Percentiles rank a stretch among this genome's conserved stretches.
These are phyloP conservation scores for Pythium myriotylum DNA, from an alignment of 352 stramenopile genomes.

Conservation along the genomic window DNA sequence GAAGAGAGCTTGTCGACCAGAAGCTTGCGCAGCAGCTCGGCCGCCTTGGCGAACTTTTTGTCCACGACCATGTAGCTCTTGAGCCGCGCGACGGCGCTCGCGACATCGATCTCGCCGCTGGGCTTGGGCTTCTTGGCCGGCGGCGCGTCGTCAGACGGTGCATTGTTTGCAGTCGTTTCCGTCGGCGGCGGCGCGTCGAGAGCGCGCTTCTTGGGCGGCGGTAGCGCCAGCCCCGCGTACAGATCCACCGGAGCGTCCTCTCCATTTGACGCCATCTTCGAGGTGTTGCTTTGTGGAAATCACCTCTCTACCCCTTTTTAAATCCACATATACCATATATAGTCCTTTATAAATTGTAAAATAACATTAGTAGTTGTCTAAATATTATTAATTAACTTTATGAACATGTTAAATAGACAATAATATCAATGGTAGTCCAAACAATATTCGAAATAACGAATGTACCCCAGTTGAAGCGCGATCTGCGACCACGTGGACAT, in stretches of 20 bases:
- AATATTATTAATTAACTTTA: too few relatives aligned
- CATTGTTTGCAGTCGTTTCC: background rate
- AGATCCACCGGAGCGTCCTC: constrained; percentile 37
- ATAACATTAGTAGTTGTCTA: too few relatives aligned
- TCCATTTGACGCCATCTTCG: constrained; percentile 6
- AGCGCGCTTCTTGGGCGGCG: constrained; percentile 48
- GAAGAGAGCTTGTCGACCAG: constrained; percentile 43
- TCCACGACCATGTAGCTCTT: constrained; percentile 75
- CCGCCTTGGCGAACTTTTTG: constrained; percentile 80
- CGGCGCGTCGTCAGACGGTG: constrained; percentile 2
- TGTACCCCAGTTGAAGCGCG: constrained; percentile 9
- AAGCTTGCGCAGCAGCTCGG: constrained; percentile 53
- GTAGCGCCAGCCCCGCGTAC: constrained; percentile 57
- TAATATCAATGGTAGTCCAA: too few relatives aligned
- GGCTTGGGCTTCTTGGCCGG: constrained; percentile 9
- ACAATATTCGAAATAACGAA: background rate
- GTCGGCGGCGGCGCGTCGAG: background rate
- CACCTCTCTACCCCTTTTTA: background rate
- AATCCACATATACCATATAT: background rate
- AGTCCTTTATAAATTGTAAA: background rate
- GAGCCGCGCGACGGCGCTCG: constrained; percentile 51
- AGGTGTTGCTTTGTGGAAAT: background rate
- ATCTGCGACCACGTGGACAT: constrained; percentile 19
- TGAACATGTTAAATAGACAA: too few relatives aligned
- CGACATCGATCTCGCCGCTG: constrained; percentile 38